Evolutionary conservation across 2,329 filamentous ascomycete species (phyloP), one percentile per base, ranked within the genome.

Genomic region (Trichoderma breve): DNA sequence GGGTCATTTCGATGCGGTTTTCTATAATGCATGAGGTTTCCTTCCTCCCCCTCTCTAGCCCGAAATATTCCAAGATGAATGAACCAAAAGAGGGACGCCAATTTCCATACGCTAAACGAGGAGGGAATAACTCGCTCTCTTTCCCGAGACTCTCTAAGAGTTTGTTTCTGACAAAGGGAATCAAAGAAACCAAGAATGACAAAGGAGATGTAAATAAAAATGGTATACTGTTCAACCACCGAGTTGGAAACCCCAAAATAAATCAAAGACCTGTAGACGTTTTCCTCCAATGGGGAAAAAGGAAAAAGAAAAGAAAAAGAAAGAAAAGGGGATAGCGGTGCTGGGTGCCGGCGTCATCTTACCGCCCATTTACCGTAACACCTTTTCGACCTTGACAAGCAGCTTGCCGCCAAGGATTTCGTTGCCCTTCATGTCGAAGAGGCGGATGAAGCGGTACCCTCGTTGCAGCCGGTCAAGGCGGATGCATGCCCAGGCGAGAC

Each of bases 401-500:
- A 90, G 77, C 74, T 85, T 84, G 11, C 82, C 82, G 68, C 84
- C 85, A 6, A 81, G 76, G 28, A 86, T 83, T 14, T 81, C 79
- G 60, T 82, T 79, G 21, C 86, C 85, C 30, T 82, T 80, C 26
- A 80, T 79, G 71, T 88, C 84, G 74, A 84, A 78, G 58, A 90
- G 82, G 51, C 82, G 79, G 66, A 90, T 79, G 73, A 88, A 86
- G 58, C 88, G 85, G 78, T 88, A 89, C 21, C 88, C 88, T 61
- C 80, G 80, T 61, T 82, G 84, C 3, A 90, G 83, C 51, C 88
- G 86, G 79, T 89, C 88, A 14, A 90, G 84, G 4, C 88, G 86
- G 76, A 89, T 85, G 76, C 88, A 89, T 30, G 87, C 86, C 87
- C 88, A 90, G 11, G 84, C 86, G 30, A 86, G 81, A 43, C 84